Percentiles rank a stretch among this genome's conserved stretches.
Conservation (phyloP, 2,329 filamentous ascomycete species). For the Cadophora luteo-olivacea region DNA sequence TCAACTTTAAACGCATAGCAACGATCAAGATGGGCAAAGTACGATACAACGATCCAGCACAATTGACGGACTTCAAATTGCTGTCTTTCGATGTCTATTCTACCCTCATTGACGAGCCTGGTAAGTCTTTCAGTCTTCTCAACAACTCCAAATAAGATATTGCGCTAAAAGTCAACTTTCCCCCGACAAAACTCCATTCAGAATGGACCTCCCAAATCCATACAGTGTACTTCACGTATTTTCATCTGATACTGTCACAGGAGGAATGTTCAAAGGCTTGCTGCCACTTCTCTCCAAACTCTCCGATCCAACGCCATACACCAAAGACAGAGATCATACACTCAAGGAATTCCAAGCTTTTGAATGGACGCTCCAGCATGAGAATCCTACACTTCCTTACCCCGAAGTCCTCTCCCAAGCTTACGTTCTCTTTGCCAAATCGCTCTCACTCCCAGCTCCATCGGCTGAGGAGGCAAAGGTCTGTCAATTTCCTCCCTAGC, state of each 20-base stretch:
- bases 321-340: constrained; percentile 13
- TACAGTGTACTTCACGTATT: not conserved
- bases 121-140: constrained; percentile 13
- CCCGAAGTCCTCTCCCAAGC: constrained; percentile 52
- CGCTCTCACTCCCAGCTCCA: constrained; percentile 38
- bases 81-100: constrained; percentile 34
- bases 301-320: constrained; percentile 14
- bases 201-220: not conserved
- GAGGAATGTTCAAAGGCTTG: constrained; percentile 25
- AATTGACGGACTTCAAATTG: constrained; percentile 29
- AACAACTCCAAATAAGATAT: not conserved
- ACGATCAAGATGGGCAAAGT: constrained; percentile 23
- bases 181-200: not conserved
- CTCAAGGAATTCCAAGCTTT: constrained; percentile 23
- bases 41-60: constrained; percentile 16
- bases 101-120: constrained; percentile 30
- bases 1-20: not conserved
- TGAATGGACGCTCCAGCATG: constrained; percentile 46
- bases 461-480: constrained; percentile 30
- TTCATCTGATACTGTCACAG: constrained; percentile 6
- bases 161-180: not conserved
- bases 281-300: constrained; percentile 25
- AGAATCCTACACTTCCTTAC: constrained; percentile 57
- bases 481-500: not conserved
- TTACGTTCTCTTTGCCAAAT: constrained; percentile 47